Evolutionary conservation across 2,329 filamentous ascomycete species (phyloP).

Genomic region (Monilinia vaccinii-corymbosi): DNA sequence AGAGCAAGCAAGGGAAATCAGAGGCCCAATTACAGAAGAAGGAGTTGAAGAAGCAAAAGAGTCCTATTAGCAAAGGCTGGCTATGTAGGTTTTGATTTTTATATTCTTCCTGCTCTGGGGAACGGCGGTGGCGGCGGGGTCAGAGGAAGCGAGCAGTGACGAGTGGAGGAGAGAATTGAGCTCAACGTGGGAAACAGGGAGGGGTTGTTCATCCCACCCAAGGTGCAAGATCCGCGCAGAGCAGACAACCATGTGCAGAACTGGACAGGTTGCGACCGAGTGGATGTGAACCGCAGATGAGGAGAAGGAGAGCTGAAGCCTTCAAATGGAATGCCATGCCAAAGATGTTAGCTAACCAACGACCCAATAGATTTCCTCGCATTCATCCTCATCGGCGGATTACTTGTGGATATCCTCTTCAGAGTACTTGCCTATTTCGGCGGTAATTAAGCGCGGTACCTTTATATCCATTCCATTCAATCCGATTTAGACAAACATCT

Average conservation of each 20-base stretch:
- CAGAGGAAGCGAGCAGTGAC: neutral
- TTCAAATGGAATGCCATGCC: neutral
- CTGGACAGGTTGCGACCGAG: neutral
- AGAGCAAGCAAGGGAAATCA: constrained; percentile 67
- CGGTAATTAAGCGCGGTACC: neutral
- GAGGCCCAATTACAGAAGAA: constrained; percentile 55
- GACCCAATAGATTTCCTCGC: neutral
- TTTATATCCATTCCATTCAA: neutral
- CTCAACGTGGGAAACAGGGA: neutral
- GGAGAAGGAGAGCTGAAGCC: neutral
- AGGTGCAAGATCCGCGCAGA: too few relatives aligned
- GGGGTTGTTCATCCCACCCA: too few relatives aligned
- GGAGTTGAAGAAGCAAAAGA: constrained; percentile 32
- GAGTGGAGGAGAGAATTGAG: neutral
- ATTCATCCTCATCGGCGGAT: neutral
- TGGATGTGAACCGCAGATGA: neutral
- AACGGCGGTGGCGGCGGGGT: neutral
- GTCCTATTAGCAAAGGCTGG: constrained; percentile 56
- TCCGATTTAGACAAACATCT: neutral
- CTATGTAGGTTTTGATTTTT: constrained; percentile 40
- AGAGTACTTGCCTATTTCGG: neutral
- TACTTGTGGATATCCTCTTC: neutral
- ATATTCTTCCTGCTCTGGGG: neutral
- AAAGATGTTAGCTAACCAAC: neutral
- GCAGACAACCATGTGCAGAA: neutral